Evolutionary conservation across 306 rosid species (phyloP), one percentile per base, ranked within the genome.

Genomic region (Rosa chinensis): DNA sequence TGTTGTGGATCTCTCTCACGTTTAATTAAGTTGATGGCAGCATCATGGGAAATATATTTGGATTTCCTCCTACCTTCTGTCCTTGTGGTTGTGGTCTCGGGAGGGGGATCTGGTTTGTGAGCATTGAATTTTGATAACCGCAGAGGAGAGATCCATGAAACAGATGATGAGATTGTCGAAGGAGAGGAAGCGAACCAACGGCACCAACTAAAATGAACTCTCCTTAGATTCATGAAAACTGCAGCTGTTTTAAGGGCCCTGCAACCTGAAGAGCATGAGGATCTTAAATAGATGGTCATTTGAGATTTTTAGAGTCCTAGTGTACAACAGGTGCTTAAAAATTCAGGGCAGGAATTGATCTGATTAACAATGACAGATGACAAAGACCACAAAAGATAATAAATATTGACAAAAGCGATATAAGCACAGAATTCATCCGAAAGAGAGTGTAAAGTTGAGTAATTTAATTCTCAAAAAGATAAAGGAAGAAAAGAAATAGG

Each of bases 1-100:
- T 81, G 91, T 28, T 88, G 94, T 11, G 97, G 98, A 82, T 94
- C 93, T 77, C 83, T 92, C 83, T 85, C 95, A n/a, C 88, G 89
- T 81, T 87, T 91, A 74, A 94, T 94, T 77, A 91, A 82, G 79
- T 72, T 74, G 48, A 92, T 83, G 47, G 94, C 93, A 53, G 79
- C 53, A 49, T 89, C 90, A 18, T 92, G 97, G 66, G 97, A 87
- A 49, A 92, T 72, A 62, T 76, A 91, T 39, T 83, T 89, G 53
- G 68, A 16, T 72, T 91, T 92, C 80, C 78, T 86, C 77, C 59
- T 79, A 73, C 52, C 14, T 78, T 81, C 86, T 8, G n/a, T 53
- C 18, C 73, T 32, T 48, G 76, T 37, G 7, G 49, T 32, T 45
- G 39, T 47, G 52, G 72, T 4, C 72, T 84, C 84, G 14, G 89